Conservation (phyloP, 208 protist genomes). For the Strigomonas culicis region DNA sequence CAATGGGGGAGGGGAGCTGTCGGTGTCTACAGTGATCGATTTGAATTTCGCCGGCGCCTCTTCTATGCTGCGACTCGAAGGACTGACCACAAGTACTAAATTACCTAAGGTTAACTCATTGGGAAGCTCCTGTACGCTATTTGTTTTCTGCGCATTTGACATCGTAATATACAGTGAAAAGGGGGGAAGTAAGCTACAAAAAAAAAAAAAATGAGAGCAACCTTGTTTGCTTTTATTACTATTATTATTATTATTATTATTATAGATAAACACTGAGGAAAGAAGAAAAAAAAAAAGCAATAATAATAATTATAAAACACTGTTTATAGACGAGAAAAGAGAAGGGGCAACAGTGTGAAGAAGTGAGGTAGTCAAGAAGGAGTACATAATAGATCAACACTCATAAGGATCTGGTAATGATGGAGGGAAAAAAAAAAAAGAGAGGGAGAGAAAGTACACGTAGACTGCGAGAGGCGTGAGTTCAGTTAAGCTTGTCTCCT, state of each 20-base stretch:
- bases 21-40: too few relatives aligned
- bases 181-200: too few relatives aligned
- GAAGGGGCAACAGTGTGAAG: background rate
- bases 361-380: background rate
- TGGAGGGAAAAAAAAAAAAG: background rate
- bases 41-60: too few relatives aligned
- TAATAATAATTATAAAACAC: constrained; percentile 14
- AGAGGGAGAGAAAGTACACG: background rate
- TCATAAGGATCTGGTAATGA: background rate
- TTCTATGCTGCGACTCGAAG: too few relatives aligned
- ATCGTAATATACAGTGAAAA: too few relatives aligned
- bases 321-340: constrained; percentile 2
- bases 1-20: background rate
- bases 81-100: background rate
- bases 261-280: constrained; percentile 9
- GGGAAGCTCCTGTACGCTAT: background rate
- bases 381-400: background rate
- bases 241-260: background rate
- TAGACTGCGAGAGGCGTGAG: background rate
- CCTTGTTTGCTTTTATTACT: background rate
- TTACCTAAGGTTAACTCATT: background rate
- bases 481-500: background rate
- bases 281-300: constrained; percentile 10
- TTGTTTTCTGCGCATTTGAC: background rate
- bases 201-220: constrained; percentile 3